phyloP scores from a whole-genome alignment of 371 early-diverging fungal species.

The Mucor piriformis region DNA sequence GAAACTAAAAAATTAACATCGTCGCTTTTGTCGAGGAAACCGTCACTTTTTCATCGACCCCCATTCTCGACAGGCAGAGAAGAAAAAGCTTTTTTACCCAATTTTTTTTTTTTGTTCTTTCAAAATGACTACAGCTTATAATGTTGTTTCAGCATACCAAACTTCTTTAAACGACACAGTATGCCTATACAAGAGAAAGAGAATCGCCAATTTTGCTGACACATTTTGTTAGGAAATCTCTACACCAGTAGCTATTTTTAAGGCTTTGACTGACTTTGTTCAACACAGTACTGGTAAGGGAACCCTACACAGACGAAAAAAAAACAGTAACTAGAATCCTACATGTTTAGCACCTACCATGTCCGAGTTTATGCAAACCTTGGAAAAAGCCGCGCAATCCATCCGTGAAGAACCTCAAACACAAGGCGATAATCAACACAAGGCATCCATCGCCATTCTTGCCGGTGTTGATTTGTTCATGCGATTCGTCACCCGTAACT shows the following conservation, averaged over 20 bases:
- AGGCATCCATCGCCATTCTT: constrained; percentile 52
- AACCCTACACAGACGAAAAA: background rate
- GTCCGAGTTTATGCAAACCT: constrained; percentile 84
- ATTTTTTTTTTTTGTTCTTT: background rate
- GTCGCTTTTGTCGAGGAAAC: background rate
- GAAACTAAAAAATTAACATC: background rate
- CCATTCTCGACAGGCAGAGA: background rate
- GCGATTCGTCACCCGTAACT: constrained; percentile 75
- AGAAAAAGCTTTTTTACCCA: background rate
- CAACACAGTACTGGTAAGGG: constrained; percentile 65
- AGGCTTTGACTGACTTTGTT: constrained; percentile 78
- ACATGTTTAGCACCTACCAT: constrained; percentile 86
- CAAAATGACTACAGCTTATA: background rate
- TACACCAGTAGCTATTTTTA: constrained; percentile 89
- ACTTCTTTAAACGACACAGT: constrained; percentile 24
- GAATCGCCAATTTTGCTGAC: background rate
- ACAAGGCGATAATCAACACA: constrained; percentile 42
- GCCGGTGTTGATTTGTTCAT: constrained; percentile 93
- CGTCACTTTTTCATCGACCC: background rate
- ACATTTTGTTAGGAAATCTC: constrained; percentile 69
- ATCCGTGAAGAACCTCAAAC: constrained; percentile 55
- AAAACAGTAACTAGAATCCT: background rate
- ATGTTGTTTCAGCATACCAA: constrained; percentile 27
- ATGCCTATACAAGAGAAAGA: background rate
- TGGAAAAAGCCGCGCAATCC: constrained; percentile 67